phyloP scores from a whole-genome alignment of 108 stramenopile genomes.

The Skeletonema grethae region DNA sequence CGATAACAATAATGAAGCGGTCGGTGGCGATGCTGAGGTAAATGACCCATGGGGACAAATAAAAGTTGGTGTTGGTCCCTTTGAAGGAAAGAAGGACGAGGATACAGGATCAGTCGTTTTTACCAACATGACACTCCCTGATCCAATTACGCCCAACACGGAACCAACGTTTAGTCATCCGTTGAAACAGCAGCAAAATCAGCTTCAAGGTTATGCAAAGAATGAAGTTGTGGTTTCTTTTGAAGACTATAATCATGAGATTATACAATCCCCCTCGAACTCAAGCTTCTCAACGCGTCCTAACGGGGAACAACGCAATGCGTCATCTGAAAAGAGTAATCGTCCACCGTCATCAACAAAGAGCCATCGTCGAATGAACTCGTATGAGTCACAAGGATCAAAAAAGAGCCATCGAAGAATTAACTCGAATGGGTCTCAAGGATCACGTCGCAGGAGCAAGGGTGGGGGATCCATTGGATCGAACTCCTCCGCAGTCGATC shows the following conservation, averaged over 20 bases:
- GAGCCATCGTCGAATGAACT: conserved; percentile 1
- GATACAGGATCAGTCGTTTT: conserved; percentile 1
- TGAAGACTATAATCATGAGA: background rate
- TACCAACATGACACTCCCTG: conserved; percentile 1
- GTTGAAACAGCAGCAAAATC: background rate
- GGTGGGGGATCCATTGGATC: conserved; percentile 31
- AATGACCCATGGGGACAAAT: background rate
- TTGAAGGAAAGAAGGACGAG: conserved; percentile 2
- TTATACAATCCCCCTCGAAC: background rate
- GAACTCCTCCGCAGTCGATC: conserved; percentile 46
- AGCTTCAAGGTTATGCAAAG: background rate
- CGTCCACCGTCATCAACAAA: background rate
- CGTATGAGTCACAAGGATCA: background rate
- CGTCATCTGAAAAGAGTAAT: background rate
- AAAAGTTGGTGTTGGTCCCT: background rate
- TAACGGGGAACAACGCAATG: background rate
- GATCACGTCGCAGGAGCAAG: conserved; percentile 14
- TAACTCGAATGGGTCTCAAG: background rate
- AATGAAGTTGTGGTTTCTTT: conserved; percentile 1
- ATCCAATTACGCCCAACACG: background rate
- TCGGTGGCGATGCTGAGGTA: background rate
- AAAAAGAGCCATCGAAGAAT: background rate
- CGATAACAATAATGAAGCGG: background rate
- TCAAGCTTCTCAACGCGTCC: background rate
- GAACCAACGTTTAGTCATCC: conserved; percentile 3